Evolutionary conservation across 2,329 filamentous ascomycete species (phyloP).

Genomic region (Fusarium sp.): DNA sequence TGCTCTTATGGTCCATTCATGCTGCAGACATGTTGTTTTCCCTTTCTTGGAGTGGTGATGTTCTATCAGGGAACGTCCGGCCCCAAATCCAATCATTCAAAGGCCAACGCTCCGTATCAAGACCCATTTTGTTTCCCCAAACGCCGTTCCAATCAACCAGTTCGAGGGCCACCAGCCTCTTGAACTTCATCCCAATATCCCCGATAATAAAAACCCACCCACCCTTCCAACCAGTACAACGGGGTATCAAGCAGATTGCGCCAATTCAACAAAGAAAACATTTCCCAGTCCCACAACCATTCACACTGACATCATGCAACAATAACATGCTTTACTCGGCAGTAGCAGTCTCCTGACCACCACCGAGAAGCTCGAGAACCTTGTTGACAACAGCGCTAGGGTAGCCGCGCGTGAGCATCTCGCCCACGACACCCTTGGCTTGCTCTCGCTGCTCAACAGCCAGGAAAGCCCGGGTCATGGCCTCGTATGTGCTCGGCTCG

Average conservation of each 20-base stretch:
- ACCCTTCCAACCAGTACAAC: conserved; percentile 38
- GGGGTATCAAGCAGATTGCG: conserved; percentile 46
- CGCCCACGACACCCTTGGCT: conserved; percentile 80
- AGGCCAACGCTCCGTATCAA: conserved; percentile 38
- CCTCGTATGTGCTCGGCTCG: conserved; percentile 97
- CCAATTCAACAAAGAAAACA: conserved; percentile 42
- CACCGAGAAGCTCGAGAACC: conserved; percentile 86
- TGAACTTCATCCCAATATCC: conserved; percentile 29
- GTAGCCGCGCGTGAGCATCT: conserved; percentile 91
- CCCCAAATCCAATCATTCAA: conserved; percentile 41
- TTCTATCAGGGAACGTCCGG: conserved; percentile 51
- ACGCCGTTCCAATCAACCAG: conserved; percentile 42
- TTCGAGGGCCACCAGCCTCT: conserved; percentile 32
- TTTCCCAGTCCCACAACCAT: conserved; percentile 22
- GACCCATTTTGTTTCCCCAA: conserved; percentile 40
- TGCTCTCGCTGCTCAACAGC: conserved; percentile 79
- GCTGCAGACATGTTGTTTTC: conserved; percentile 45
- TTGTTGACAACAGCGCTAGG: conserved; percentile 91
- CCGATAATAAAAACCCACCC: conserved; percentile 31
- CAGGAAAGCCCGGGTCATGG: conserved; percentile 94
- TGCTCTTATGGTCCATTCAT: conserved; percentile 37
- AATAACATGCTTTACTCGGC: conserved; percentile 35
- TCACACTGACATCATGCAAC: conserved; percentile 6
- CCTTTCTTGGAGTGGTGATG: conserved; percentile 58
- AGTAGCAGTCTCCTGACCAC: conserved; percentile 53